Evolutionary conservation across 768 basidiomycete genomes (phyloP).

Genomic region (Fomitopsis pulvina): DNA sequence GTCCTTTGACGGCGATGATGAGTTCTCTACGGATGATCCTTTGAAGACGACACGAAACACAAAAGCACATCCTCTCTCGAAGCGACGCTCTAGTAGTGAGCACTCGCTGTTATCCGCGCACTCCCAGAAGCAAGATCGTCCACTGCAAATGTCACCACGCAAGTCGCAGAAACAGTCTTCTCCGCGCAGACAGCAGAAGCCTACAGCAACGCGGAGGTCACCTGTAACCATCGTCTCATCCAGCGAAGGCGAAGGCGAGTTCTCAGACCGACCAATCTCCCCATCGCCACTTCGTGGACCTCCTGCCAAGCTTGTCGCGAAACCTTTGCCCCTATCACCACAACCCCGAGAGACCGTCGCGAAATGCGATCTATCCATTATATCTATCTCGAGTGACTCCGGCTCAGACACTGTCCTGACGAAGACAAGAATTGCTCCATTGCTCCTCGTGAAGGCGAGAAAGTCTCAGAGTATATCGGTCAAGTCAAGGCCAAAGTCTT

Average conservation of each 20-base stretch:
- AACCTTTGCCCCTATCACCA: background rate
- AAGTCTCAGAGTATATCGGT: background rate
- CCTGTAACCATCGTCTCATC: background rate
- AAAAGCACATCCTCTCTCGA: too few relatives aligned
- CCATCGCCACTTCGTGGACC: conserved; percentile 18
- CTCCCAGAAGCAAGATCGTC: background rate
- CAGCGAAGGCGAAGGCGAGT: conserved; percentile 4
- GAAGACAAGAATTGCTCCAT: conserved; percentile 12
- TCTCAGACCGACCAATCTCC: conserved; percentile 14
- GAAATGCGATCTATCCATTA: conserved; percentile 18
- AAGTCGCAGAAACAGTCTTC: conserved; percentile 21
- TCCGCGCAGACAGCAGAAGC: too few relatives aligned
- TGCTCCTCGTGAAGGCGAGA: conserved; percentile 20
- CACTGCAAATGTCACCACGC: conserved; percentile 24
- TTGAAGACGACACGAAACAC: background rate
- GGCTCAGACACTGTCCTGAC: conserved; percentile 14
- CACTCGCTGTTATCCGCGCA: background rate
- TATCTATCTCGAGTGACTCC: conserved; percentile 36
- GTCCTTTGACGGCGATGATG: too few relatives aligned
- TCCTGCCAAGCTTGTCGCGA: background rate
- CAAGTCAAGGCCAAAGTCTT: too few relatives aligned
- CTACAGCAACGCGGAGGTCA: background rate
- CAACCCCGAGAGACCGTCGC: background rate
- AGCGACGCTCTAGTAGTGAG: too few relatives aligned
- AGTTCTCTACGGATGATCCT: background rate